These are phyloP conservation scores for Aspergillus costaricaensis DNA, from an alignment of 2,329 filamentous ascomycete genomes.

Conservation along the genomic window DNA sequence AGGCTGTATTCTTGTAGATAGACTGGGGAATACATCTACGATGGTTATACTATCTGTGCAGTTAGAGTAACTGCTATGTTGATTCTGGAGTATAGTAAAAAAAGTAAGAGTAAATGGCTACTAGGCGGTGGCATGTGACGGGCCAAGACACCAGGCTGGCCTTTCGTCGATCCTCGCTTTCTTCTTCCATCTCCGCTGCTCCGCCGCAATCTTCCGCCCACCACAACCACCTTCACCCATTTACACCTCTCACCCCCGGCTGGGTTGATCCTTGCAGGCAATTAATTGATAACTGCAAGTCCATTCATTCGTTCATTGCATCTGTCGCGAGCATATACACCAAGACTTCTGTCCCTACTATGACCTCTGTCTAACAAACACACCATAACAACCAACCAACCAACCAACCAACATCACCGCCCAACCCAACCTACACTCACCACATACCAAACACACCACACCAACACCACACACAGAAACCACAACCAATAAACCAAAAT, in stretches of 20 bases:
- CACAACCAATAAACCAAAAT: conserved; percentile 32
- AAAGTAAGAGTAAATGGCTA: background rate
- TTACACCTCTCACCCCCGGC: background rate
- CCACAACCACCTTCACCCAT: background rate
- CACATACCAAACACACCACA: conserved; percentile 25
- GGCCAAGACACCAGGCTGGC: conserved; percentile 33
- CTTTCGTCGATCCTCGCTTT: conserved; percentile 17
- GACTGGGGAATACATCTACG: background rate
- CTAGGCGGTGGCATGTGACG: conserved; percentile 22
- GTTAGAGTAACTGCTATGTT: too few relatives aligned
- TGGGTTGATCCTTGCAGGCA: background rate
- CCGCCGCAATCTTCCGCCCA: background rate
- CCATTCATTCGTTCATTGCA: background rate
- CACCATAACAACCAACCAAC: background rate
- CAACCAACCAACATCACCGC: background rate
- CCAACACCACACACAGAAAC: background rate
- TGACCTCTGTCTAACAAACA: background rate
- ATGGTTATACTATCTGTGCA: too few relatives aligned
- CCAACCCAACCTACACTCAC: background rate
- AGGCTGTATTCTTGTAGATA: background rate
- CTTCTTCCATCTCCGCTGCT: background rate
- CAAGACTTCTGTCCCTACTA: background rate
- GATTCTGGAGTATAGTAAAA: too few relatives aligned
- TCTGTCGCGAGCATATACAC: background rate
- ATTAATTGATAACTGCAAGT: background rate